Conservation (phyloP, 1,284 basidiomycete species). For the Microstroma glucosiphilum region DNA sequence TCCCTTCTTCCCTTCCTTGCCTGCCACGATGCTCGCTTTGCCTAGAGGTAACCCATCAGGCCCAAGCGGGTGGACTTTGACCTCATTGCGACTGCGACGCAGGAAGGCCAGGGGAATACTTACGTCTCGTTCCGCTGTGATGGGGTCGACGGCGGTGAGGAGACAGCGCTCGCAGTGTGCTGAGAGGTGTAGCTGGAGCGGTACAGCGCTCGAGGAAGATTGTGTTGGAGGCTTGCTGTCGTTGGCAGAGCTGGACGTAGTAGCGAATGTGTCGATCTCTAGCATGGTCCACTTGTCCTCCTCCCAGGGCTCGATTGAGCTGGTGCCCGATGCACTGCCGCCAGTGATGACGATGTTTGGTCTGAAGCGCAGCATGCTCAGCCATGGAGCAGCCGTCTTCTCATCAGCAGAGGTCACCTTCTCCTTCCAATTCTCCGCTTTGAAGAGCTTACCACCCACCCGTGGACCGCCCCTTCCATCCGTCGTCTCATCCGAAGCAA, state of each 20-base stretch:
- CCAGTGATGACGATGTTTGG: conserved; percentile 29
- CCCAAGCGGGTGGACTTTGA: conserved; percentile 19
- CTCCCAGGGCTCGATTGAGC: background rate
- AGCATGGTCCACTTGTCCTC: conserved; percentile 2
- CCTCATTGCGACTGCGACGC: conserved; percentile 19
- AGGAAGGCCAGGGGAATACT: conserved; percentile 31
- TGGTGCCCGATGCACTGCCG: background rate
- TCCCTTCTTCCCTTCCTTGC: conserved; percentile 13
- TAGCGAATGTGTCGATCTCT: conserved; percentile 22
- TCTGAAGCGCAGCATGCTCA: conserved; percentile 28
- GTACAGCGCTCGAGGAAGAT: background rate
- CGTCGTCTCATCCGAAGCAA: conserved; percentile 1
- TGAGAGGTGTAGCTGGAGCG: conserved; percentile 27
- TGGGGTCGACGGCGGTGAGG: conserved; percentile 34
- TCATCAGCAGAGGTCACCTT: conserved; percentile 8
- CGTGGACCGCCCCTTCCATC: conserved; percentile 17
- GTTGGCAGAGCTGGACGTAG: conserved; percentile 14
- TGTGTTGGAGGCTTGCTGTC: conserved; percentile 2
- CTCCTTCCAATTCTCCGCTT: conserved; percentile 13
- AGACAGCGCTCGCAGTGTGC: conserved; percentile 34
- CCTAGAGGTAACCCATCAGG: background rate
- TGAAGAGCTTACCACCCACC: conserved; percentile 10
- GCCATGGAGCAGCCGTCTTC: background rate
- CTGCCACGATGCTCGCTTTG: conserved; percentile 10
- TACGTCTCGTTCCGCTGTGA: conserved; percentile 25